Evolutionary conservation across 2,329 filamentous ascomycete species (phyloP), one percentile per base, ranked within the genome.

Genomic region (Fusarium secorum): DNA sequence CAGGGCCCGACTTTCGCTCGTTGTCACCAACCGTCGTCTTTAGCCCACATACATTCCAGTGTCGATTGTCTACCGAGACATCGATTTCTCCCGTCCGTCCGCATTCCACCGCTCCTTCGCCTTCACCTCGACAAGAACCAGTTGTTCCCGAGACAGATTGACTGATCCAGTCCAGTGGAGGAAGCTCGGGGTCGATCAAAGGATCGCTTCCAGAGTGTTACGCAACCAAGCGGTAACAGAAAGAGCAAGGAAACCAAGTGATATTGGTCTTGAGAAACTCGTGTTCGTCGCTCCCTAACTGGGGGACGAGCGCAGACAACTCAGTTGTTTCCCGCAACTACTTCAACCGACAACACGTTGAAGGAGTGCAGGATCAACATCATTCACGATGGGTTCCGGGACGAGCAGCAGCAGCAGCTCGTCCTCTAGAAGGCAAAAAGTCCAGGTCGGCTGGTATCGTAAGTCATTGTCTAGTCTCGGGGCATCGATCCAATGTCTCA

Each of bases 401-500:
- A 74, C 73, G 64, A 69, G 72, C 41, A 68, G 46, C 30, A 68
- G 65, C 66, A 75, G 74, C 44, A 77, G 74, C 71, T 74, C 68
- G 60, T 71, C 68, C 66, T 75, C 71, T 44, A 59, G 65, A 49
- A 79, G 78, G 75, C 76, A 78, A 66, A 80, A 75, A 71, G 82
- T 86, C 61, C 82, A 83, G 71, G 74, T 85, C 68, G 85, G 85
- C 71, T 86, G 85, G 85, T 83, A 84, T 75, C 81, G 84, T 86
- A 76, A 76, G 84, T 85, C 18, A 49, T 22, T 33, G 39, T 22
- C 39, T 32, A 42, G 24, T 44, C 51, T 55, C 54, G 38, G 24
- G 44, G 42, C 35, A 38, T 38, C 44, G 22, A 33, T 72, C 64
- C 72, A 74, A 74, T 76, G 75, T 60, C 30, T 42, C 41, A 57